Evolutionary conservation across 2,329 filamentous ascomycete species (phyloP).

Genomic region (Aspergillus piperis): DNA sequence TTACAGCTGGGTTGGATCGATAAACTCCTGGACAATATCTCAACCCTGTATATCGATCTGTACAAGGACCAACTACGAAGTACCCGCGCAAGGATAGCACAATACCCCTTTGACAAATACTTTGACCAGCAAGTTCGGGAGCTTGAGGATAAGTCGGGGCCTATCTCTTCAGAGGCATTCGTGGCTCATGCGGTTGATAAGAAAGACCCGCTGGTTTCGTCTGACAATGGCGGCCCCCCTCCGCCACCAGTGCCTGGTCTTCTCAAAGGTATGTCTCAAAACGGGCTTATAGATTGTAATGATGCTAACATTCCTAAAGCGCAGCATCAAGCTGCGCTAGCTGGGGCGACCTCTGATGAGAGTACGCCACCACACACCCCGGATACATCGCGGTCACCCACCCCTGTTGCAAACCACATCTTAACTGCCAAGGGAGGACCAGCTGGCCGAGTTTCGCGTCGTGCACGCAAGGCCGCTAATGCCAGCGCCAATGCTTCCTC

Average conservation of each 20-base stretch:
- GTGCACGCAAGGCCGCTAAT: constrained; percentile 70
- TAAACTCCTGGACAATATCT: constrained; percentile 92
- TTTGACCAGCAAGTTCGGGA: constrained; percentile 91
- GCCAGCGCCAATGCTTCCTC: constrained; percentile 62
- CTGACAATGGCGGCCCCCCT: constrained; percentile 52
- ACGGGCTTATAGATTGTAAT: background rate
- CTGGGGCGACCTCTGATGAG: constrained; percentile 59
- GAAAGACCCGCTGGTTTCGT: constrained; percentile 51
- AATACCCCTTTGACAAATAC: constrained; percentile 87
- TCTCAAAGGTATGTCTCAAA: constrained; percentile 45
- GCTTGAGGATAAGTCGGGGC: constrained; percentile 53
- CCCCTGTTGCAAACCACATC: constrained; percentile 67
- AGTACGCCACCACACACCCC: constrained; percentile 70
- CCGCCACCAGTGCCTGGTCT: constrained; percentile 56
- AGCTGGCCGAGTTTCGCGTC: constrained; percentile 73
- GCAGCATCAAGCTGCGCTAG: constrained; percentile 48
- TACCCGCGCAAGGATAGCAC: constrained; percentile 72
- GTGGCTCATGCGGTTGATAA: constrained; percentile 43
- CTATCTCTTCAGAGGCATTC: constrained; percentile 49
- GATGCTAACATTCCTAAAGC: constrained; percentile 34
- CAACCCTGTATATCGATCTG: constrained; percentile 84
- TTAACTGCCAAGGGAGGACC: constrained; percentile 74
- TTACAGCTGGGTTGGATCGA: constrained; percentile 97
- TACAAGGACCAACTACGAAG: constrained; percentile 87
- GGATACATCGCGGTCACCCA: constrained; percentile 75